phyloP scores from a whole-genome alignment of 2,329 filamentous ascomycete genomes.

The Microsporum ferrugineum region DNA sequence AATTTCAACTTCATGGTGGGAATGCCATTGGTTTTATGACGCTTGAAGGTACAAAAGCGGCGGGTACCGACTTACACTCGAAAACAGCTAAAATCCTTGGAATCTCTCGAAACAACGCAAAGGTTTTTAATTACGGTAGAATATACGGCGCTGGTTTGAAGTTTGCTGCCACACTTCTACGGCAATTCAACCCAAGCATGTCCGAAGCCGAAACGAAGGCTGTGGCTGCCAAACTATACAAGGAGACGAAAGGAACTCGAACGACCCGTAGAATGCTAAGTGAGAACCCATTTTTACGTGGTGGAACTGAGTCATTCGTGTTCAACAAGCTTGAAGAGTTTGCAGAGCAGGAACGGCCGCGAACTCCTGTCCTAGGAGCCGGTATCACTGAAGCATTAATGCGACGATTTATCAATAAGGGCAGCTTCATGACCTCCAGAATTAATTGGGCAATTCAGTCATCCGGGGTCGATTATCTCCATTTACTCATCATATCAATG shows the following conservation, averaged over 20 bases:
- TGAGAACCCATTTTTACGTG: constrained; percentile 78
- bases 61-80: constrained; percentile 87
- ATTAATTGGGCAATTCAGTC: constrained; percentile 99
- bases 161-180: constrained; percentile 78
- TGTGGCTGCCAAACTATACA: constrained; percentile 71
- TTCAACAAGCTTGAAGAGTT: constrained; percentile 98
- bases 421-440: constrained; percentile 84
- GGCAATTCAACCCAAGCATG: constrained; percentile 82
- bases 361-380: constrained; percentile 83
- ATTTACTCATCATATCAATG: constrained; percentile 87
- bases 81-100: constrained; percentile 84
- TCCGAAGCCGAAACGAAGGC: constrained; percentile 66
- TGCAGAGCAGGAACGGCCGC: constrained; percentile 80
- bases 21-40: constrained; percentile 99
- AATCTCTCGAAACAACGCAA: constrained; percentile 89
- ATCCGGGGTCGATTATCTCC: constrained; percentile 91
- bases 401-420: constrained; percentile 73
- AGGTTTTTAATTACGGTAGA: constrained; percentile 96
- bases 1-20: constrained; percentile 88
- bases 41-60: constrained; percentile 85
- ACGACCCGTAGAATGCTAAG: constrained; percentile 62
- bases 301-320: constrained; percentile 91
- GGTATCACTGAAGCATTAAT: constrained; percentile 94
- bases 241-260: constrained; percentile 79
- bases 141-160: constrained; percentile 97